These are phyloP conservation scores for Boletus sensibilis DNA, from an alignment of 768 basidiomycete genomes.

Conservation along the genomic window DNA sequence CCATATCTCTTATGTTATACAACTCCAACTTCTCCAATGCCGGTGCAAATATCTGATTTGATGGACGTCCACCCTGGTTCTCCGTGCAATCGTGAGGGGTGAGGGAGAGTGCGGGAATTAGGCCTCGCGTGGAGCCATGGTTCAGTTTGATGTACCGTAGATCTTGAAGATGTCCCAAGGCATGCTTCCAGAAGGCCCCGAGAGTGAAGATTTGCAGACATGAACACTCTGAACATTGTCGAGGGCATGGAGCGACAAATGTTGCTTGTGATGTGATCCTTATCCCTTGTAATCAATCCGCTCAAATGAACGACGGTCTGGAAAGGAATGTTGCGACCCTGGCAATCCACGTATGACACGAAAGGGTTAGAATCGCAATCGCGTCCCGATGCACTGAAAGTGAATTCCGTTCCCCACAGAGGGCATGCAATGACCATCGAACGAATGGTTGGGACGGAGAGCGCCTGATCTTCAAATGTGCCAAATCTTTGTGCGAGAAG, in stretches of 20 bases:
- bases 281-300: too few species aligned
- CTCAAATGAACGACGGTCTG: too few species aligned
- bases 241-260: slow-evolving; percentile 2
- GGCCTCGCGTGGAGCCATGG: not conserved
- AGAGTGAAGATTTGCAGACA: not conserved
- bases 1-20: too few species aligned
- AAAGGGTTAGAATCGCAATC: not conserved
- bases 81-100: too few species aligned
- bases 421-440: not conserved
- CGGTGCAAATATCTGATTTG: not conserved
- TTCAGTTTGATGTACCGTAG: slow-evolving; percentile 4
- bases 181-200: slow-evolving; percentile 1
- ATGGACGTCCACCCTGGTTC: not conserved
- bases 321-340: slow-evolving; percentile 1
- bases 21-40: not conserved
- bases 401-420: not conserved
- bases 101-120: not conserved
- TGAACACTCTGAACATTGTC: not conserved
- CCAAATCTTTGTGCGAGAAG: not conserved
- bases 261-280: not conserved
- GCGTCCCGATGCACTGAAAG: not conserved
- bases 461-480: not conserved
- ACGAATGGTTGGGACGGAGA: not conserved
- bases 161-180: not conserved
- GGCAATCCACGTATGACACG: not conserved